Percentiles rank a stretch among this genome's conserved stretches.
Evolutionary conservation across 1,284 basidiomycete species (phyloP).

Genomic region (Sanghuangporus baumii): DNA sequence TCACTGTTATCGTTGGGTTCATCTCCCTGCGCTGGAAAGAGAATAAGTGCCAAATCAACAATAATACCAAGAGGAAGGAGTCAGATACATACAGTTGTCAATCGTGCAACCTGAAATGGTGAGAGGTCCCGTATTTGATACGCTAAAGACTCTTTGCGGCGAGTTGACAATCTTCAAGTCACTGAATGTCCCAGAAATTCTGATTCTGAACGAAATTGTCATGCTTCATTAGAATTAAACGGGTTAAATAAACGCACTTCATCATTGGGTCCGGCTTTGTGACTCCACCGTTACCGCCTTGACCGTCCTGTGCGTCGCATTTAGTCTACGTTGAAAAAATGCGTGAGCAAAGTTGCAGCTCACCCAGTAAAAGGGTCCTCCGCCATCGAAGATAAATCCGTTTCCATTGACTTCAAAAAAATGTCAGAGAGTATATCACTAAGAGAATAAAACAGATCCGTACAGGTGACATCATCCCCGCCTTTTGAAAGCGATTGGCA

Average conservation of each 20-base stretch:
- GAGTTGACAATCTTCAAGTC: conserved; percentile 36
- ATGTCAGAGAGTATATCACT: neutral
- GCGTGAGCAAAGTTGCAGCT: neutral
- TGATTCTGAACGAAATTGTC: conserved; percentile 33
- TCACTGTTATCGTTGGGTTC: conserved; percentile 39
- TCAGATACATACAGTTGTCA: conserved; percentile 1
- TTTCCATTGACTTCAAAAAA: conserved; percentile 32
- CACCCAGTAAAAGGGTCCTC: conserved; percentile 36
- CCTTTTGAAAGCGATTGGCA: conserved; percentile 16
- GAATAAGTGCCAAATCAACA: neutral
- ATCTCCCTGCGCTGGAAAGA: conserved; percentile 28
- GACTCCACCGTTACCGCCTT: conserved; percentile 2
- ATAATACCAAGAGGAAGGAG: no score
- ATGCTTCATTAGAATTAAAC: neutral
- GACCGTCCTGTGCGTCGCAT: neutral
- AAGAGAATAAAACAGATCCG: neutral
- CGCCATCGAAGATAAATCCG: conserved; percentile 35
- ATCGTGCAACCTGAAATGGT: conserved; percentile 27
- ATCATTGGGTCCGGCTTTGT: conserved; percentile 27
- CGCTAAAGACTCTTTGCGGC: conserved; percentile 30
- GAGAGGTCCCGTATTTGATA: conserved; percentile 28
- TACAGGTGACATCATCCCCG: conserved; percentile 27
- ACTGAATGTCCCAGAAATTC: conserved; percentile 44
- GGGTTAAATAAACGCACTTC: neutral
- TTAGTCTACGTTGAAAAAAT: neutral